Percentiles rank a stretch among this genome's conserved stretches.
Conservation (phyloP, 768 basidiomycete genomes). For the Suillus subalutaceus region DNA sequence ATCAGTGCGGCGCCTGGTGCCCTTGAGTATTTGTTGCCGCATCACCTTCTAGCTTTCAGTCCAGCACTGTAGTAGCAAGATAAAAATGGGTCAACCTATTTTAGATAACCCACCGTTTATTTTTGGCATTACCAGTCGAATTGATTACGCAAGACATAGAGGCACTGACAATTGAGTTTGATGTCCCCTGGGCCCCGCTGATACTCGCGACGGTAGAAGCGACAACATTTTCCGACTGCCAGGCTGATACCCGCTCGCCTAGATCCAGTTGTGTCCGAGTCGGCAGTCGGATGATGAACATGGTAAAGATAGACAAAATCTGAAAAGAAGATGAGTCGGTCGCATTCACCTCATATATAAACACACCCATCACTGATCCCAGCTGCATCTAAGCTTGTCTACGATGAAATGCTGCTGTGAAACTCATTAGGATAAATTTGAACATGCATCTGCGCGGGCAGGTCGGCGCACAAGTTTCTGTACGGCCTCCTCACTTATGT, state of each 20-base stretch:
- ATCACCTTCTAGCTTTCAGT: not conserved
- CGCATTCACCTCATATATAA: not conserved
- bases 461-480: not conserved
- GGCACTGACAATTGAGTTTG: not conserved
- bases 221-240: not conserved
- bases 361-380: not conserved
- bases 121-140: not conserved
- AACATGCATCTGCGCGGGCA: not conserved
- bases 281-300: not conserved
- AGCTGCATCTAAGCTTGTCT: not conserved
- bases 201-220: not conserved
- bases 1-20: too few species aligned
- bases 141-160: not conserved
- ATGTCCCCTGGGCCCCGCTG: not conserved
- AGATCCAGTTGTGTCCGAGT: not conserved
- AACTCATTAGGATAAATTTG: not conserved
- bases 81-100: not conserved
- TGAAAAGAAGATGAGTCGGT: not conserved
- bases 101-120: not conserved
- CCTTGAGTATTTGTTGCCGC: not conserved
- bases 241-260: not conserved
- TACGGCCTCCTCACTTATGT: not conserved
- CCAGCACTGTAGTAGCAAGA: too few species aligned
- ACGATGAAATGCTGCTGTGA: not conserved
- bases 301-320: not conserved